A percentile compares a stretch with the other conserved stretches of the same genome.
These are phyloP conservation scores for Candida sphagnicola DNA, from an alignment of 805 yeast species.

Conservation along the genomic window DNA sequence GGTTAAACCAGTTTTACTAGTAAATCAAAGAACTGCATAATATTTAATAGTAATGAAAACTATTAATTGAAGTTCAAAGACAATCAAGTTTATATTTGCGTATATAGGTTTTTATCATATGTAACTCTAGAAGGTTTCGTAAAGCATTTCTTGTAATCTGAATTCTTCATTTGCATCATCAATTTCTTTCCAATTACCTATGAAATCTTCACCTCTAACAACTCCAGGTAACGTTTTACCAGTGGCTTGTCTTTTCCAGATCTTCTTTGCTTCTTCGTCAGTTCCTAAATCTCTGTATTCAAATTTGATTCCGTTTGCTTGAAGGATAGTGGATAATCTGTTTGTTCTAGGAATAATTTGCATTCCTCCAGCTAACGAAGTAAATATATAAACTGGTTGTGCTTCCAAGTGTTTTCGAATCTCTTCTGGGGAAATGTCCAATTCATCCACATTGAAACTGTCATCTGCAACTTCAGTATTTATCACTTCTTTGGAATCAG, in stretches of 20 bases:
- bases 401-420: conserved; percentile 39
- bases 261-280: conserved; percentile 76
- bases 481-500: no score
- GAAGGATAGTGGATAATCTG: conserved; percentile 66
- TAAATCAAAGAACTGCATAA: no score
- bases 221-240: conserved; percentile 83
- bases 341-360: conserved; percentile 76
- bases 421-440: conserved; percentile 39
- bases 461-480: conserved; percentile 1
- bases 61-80: no score
- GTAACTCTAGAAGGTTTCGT: conserved; percentile 56
- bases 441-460: conserved; percentile 19
- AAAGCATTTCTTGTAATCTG: conserved; percentile 57
- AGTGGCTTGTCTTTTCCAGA: conserved; percentile 72
- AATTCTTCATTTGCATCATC: conserved; percentile 85
- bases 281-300: conserved; percentile 79
- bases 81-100: not conserved
- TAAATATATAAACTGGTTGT: conserved; percentile 70
- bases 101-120: no score
- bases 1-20: no score
- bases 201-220: conserved; percentile 74
- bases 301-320: conserved; percentile 68
- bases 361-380: conserved; percentile 86
- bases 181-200: conserved; percentile 83
- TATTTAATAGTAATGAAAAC: no score